Conservation (phyloP, 2,329 filamentous ascomycete species). For the Calonectria hawksworthii region DNA sequence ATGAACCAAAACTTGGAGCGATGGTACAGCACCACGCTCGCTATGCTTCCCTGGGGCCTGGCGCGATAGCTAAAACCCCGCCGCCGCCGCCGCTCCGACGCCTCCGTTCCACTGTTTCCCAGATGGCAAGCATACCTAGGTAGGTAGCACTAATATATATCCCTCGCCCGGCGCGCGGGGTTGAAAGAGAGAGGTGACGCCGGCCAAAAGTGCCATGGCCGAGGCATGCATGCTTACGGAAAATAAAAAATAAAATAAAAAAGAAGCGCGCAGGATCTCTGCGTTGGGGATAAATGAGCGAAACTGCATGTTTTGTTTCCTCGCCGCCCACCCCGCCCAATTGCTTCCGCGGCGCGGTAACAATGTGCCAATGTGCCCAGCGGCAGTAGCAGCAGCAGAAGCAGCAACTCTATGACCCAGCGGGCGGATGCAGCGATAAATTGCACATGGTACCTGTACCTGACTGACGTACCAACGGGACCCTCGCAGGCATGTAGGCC, state of each 20-base stretch:
- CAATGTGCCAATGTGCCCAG: background rate
- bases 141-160: constrained; percentile 11
- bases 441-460: constrained; percentile 2
- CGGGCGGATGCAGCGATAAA: constrained; percentile 3
- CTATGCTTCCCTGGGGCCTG: background rate
- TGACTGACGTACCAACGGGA: background rate
- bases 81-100: constrained; percentile 13
- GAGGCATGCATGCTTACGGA: background rate
- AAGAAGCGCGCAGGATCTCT: background rate
- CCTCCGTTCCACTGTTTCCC: constrained; percentile 14
- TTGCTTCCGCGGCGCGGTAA: background rate
- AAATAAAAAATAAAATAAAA: background rate
- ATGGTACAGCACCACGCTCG: background rate
- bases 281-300: constrained; percentile 1
- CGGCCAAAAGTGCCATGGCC: background rate
- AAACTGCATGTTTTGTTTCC: background rate
- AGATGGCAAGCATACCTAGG: constrained; percentile 5
- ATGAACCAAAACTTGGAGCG: background rate
- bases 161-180: constrained; percentile 22
- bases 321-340: background rate
- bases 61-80: constrained; percentile 14
- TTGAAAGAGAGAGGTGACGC: background rate
- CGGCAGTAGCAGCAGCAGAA: background rate
- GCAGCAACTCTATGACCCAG: background rate
- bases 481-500: background rate